phyloP scores from a whole-genome alignment of 306 rosid species.

The Begonia masoniana region DNA sequence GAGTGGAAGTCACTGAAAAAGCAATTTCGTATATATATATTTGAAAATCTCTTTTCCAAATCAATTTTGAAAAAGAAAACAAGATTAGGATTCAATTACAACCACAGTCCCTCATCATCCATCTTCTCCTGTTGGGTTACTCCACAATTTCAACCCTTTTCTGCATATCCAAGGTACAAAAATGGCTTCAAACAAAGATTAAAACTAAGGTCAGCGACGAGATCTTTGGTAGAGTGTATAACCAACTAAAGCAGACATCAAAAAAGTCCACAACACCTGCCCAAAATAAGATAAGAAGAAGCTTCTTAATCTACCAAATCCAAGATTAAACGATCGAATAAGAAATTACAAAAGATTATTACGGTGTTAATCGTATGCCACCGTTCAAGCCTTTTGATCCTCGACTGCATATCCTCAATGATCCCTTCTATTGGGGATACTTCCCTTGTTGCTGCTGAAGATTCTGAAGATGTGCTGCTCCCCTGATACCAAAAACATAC shows the following conservation, averaged over 20 bases:
- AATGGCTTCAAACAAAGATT: background rate
- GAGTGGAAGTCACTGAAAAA: no score
- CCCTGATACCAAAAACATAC: constrained; percentile 33
- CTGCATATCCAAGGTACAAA: no score
- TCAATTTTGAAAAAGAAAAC: no score
- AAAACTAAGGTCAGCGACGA: constrained; percentile 33
- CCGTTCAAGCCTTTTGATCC: constrained; percentile 81
- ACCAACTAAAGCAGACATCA: constrained; percentile 94
- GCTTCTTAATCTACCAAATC: no score
- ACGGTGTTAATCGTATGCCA: constrained; percentile 96
- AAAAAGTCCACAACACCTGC: constrained; percentile 92
- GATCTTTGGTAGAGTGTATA: constrained; percentile 80
- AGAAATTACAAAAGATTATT: background rate
- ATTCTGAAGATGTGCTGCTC: constrained; percentile 66
- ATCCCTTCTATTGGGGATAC: constrained; percentile 58
- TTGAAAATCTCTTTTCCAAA: no score
- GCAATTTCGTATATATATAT: no score
- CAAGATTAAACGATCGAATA: no score
- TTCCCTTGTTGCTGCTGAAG: constrained; percentile 57
- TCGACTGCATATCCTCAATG: constrained; percentile 88
- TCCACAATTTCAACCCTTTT: no score
- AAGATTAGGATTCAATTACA: no score
- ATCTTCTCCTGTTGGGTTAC: no score
- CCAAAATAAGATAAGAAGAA: constrained; percentile 2
- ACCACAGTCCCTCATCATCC: no score